Percentiles rank a stretch among this genome's conserved stretches.
Conservation (phyloP, 257 asterid species). For the Ajuga chamaepitys region DNA sequence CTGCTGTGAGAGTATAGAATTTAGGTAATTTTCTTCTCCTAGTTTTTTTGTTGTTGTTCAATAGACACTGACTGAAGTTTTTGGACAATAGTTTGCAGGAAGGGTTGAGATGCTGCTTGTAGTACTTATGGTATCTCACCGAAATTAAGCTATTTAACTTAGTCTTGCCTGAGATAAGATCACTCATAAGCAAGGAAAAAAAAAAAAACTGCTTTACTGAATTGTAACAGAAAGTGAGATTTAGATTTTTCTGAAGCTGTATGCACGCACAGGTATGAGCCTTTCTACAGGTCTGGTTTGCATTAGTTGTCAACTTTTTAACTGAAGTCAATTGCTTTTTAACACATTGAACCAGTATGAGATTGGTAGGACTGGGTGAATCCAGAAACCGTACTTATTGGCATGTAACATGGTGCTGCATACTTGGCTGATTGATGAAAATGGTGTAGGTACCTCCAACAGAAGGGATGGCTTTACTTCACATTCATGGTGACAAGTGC, state of each 20-base stretch:
- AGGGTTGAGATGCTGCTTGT: neutral
- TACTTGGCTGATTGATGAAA: neutral
- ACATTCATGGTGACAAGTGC: slow-evolving; percentile 88
- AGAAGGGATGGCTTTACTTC: slow-evolving; percentile 90
- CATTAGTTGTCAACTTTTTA: too few relatives aligned
- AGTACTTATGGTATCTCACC: neutral
- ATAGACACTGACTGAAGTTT: neutral
- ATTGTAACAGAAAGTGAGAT: too few relatives aligned
- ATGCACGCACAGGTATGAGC: too few relatives aligned
- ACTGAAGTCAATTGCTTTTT: too few relatives aligned
- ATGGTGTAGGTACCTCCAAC: slow-evolving; percentile 63
- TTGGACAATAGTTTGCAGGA: neutral
- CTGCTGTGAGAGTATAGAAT: neutral
- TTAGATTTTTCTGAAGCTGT: too few relatives aligned
- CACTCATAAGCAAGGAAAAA: too few relatives aligned
- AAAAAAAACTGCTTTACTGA: too few relatives aligned
- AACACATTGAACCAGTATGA: too few relatives aligned
- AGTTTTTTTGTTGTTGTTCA: neutral
- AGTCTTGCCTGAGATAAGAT: neutral
- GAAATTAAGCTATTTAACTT: neutral
- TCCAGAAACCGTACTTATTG: too few relatives aligned
- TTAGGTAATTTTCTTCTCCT: neutral
- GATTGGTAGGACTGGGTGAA: too few relatives aligned
- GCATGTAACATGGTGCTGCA: too few relatives aligned
- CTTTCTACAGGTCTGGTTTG: too few relatives aligned